phyloP scores from a whole-genome alignment of 2,329 filamentous ascomycete species.

The Mycosphaerelloides madeirae region DNA sequence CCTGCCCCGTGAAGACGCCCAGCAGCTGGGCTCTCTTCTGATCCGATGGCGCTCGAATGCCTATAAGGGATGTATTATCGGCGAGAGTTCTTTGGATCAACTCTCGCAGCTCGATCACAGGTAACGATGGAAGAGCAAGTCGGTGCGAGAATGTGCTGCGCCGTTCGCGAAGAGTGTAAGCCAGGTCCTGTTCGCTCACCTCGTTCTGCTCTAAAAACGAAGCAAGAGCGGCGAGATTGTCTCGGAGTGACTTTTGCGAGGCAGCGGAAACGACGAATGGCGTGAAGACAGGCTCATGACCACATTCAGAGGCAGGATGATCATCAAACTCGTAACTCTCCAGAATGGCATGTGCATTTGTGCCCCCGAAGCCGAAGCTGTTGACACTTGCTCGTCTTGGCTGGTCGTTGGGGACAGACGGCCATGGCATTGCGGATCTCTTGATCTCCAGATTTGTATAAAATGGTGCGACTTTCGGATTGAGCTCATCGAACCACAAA shows the following conservation, averaged over 20 bases:
- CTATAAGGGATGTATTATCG: no score
- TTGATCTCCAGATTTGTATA: conserved; percentile 17
- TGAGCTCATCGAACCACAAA: conserved; percentile 22
- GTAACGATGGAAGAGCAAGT: no score
- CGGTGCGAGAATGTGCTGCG: no score
- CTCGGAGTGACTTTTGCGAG: conserved; percentile 7
- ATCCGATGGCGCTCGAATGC: no score
- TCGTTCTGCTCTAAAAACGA: no score
- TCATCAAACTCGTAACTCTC: conserved; percentile 8
- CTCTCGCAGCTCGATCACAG: no score
- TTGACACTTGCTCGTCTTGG: conserved; percentile 18
- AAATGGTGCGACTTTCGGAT: conserved; percentile 27
- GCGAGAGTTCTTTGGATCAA: no score
- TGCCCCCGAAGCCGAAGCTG: conserved; percentile 23
- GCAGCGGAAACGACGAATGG: conserved; percentile 15
- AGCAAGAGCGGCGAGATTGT: no score
- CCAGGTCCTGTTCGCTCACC: no score
- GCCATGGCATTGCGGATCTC: conserved; percentile 26
- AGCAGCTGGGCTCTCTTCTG: conserved; percentile 4
- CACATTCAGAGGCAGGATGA: no score
- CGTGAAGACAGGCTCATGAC: conserved; percentile 11
- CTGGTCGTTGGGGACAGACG: conserved; percentile 8
- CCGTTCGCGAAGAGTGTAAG: no score
- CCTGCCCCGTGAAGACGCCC: conserved; percentile 35
- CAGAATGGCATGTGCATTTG: conserved; percentile 23